Percentiles rank a stretch among this genome's conserved stretches.
Evolutionary conservation across 1,139 yeast species (phyloP).

Genomic region (Geotrichum australiense): DNA sequence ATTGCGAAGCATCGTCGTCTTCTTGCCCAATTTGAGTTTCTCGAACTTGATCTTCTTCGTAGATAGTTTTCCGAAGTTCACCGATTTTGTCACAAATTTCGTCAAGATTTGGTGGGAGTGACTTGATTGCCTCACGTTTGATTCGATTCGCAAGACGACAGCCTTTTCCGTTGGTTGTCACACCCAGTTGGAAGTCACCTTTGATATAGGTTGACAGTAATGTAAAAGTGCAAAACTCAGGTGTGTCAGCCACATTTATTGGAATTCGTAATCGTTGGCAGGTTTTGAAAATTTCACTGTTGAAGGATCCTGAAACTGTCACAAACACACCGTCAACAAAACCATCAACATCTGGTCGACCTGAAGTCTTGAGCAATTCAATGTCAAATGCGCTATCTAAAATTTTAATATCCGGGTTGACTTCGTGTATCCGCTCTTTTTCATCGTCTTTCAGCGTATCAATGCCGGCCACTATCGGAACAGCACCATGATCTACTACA

Average conservation of each 20-base stretch:
- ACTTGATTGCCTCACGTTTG: conserved; percentile 61
- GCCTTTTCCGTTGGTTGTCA: conserved; percentile 85
- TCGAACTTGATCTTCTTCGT: conserved; percentile 43
- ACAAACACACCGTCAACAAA: conserved; percentile 75
- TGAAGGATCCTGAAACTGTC: conserved; percentile 35
- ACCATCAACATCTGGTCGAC: conserved; percentile 54
- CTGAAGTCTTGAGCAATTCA: conserved; percentile 46
- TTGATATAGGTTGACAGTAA: conserved; percentile 62
- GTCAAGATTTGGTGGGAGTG: conserved; percentile 65
- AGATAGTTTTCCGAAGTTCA: conserved; percentile 49
- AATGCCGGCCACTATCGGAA: conserved; percentile 11
- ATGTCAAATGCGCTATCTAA: conserved; percentile 37
- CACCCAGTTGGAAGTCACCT: conserved; percentile 75
- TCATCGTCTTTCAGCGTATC: not conserved
- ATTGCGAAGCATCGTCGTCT: conserved; percentile 66
- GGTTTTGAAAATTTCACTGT: conserved; percentile 36
- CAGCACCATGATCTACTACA: conserved; percentile 14
- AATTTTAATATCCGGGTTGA: conserved; percentile 23
- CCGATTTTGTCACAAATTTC: conserved; percentile 66
- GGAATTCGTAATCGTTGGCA: conserved; percentile 69
- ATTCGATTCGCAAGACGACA: conserved; percentile 79
- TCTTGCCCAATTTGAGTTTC: conserved; percentile 43
- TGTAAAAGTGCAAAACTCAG: conserved; percentile 68
- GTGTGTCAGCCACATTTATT: conserved; percentile 67
- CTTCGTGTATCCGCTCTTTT: not conserved